Evolutionary conservation across 257 asterid species (phyloP), one percentile per base, ranked within the genome.

Genomic region (Cynanchum wilfordii): DNA sequence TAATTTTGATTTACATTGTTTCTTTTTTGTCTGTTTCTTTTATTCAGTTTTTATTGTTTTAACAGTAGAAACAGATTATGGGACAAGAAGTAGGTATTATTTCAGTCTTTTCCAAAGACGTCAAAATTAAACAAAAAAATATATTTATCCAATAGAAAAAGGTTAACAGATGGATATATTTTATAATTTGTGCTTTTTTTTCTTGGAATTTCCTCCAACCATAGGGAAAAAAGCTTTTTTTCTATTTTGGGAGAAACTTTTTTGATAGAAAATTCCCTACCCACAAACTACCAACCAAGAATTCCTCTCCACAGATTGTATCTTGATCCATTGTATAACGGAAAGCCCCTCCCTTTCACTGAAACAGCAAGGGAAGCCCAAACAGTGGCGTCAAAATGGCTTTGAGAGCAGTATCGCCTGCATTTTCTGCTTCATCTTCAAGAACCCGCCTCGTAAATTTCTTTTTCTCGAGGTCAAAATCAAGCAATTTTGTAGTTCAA

Each of bases 371-470:
- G 36, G 9, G 73, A 45, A 20, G 27, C 54, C 29, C 47, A 22
- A 22, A 58, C 8, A 10, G 59, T 19, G 9, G 45, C 70, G 55
- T 19, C 4, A 20, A 44, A 68, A 90, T 93, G 98, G 97, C 96
- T 15, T 62, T 81, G 79, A 78, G 88, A 73, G 82, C 85, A 70
- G 44, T 76, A 22, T 76, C 81, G 5, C 45, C 87, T 27, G 77
- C 77, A n/a, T 69, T 85, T 54, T 81, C 94, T 45, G 67, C 81
- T 38, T 58, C 80, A 73, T 65, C 25, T 71, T 81, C 89, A 9
- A 67, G 82, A 80, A 60, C 87, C 78, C 89, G 74, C 75, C 49
- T 77, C 68, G 66, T 72, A 38, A 74, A 77, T 44, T 73, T 86
- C 72, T 69, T 73, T 63, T 79, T 83, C 66, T 68, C 70, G 75